Percentiles rank a stretch among this genome's conserved stretches.
phyloP scores from a whole-genome alignment of 2,329 filamentous ascomycete genomes.

The Allantophomopsis cytisporea region DNA sequence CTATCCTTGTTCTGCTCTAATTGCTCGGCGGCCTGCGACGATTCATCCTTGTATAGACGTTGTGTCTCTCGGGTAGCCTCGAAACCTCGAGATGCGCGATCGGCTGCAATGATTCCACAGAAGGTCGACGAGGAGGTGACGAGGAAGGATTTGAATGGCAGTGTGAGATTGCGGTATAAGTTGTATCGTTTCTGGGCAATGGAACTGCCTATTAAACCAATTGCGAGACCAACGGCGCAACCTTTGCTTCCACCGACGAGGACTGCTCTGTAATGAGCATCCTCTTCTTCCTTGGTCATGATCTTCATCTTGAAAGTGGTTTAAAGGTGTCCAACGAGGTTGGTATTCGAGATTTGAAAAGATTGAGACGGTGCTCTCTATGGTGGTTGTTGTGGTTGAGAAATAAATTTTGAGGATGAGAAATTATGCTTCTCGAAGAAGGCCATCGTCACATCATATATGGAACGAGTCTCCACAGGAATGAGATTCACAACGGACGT shows the following conservation, averaged over 20 bases:
- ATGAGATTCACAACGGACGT: too few relatives aligned
- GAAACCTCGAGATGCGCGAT: conserved; percentile 57
- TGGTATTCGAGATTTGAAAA: too few relatives aligned
- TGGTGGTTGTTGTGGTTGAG: too few relatives aligned
- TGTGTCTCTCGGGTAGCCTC: conserved; percentile 35
- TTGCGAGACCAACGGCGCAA: conserved; percentile 49
- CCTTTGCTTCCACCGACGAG: conserved; percentile 69
- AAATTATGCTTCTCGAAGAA: too few relatives aligned
- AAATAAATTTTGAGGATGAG: too few relatives aligned
- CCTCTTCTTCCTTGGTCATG: conserved; percentile 71
- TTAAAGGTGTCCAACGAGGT: too few relatives aligned
- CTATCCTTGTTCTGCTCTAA: conserved; percentile 27
- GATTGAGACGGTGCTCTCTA: too few relatives aligned
- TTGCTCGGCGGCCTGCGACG: conserved; percentile 7
- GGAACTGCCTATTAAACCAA: conserved; percentile 56
- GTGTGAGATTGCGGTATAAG: conserved; percentile 66
- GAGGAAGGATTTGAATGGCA: conserved; percentile 87
- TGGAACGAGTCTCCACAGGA: too few relatives aligned
- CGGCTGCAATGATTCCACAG: conserved; percentile 76
- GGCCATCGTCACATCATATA: too few relatives aligned
- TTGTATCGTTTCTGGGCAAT: conserved; percentile 53
- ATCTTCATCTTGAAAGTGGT: conserved; percentile 60
- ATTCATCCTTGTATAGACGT: conserved; percentile 21
- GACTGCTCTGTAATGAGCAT: conserved; percentile 69
- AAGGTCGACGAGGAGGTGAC: conserved; percentile 74